Conservation (phyloP, 2,329 filamentous ascomycete species). For the Fonsecaea multimorphosa region DNA sequence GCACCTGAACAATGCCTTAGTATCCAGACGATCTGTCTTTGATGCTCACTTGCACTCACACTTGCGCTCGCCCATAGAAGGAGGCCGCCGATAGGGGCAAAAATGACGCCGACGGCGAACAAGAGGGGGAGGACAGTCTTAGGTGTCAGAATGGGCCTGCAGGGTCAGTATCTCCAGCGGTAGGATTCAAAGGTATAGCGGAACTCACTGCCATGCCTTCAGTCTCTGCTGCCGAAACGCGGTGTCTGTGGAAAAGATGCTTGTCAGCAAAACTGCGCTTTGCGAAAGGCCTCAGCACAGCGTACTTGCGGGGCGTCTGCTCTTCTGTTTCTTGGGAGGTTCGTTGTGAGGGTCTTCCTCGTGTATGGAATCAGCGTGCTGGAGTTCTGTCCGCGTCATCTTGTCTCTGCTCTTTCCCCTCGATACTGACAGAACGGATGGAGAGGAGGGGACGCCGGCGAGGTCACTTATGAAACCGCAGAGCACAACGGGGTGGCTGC, state of each 20-base stretch:
- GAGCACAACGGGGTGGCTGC: constrained; percentile 8
- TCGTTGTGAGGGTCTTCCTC: constrained; percentile 51
- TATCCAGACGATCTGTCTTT: not conserved
- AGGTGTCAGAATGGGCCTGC: constrained; percentile 88
- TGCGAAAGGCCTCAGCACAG: constrained; percentile 16
- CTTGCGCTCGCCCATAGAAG: constrained; percentile 83
- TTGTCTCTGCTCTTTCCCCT: constrained; percentile 1
- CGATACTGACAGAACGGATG: not conserved
- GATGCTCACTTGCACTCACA: constrained; percentile 55
- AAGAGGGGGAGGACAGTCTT: constrained; percentile 92
- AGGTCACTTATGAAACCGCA: not conserved
- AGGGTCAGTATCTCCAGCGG: constrained; percentile 38
- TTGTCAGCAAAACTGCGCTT: constrained; percentile 22
- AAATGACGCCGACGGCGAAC: constrained; percentile 88
- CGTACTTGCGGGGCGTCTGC: constrained; percentile 86
- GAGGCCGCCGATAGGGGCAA: constrained; percentile 88
- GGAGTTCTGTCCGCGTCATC: constrained; percentile 53
- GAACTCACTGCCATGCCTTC: constrained; percentile 95
- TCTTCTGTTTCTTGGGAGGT: constrained; percentile 81
- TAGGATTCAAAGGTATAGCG: constrained; percentile 15
- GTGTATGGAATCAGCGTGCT: constrained; percentile 51
- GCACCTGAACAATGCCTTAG: constrained; percentile 64
- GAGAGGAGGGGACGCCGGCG: constrained; percentile 17
- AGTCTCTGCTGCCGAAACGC: constrained; percentile 95
- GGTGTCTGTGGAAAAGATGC: constrained; percentile 68